Conservation (phyloP, 2,329 filamentous ascomycete species). For the Pseudofabraea citricarpa region DNA sequence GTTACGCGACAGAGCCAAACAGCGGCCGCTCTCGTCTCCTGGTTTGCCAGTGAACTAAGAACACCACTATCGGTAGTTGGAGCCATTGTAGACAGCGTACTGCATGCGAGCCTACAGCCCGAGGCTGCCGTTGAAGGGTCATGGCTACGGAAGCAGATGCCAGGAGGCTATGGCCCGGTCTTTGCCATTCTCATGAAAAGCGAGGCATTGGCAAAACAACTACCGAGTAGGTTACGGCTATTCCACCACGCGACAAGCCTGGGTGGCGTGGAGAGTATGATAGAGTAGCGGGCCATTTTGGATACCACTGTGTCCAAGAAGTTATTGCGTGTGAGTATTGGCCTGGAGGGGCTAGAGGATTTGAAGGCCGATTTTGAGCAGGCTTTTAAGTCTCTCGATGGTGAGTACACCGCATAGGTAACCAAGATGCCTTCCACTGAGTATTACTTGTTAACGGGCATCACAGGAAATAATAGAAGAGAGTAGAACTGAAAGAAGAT, state of each 20-base stretch:
- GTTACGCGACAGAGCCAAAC: slow-evolving; percentile 72
- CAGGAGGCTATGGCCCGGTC: slow-evolving; percentile 81
- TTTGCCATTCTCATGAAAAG: slow-evolving; percentile 69
- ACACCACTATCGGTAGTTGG: slow-evolving; percentile 38
- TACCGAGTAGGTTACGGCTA: slow-evolving; percentile 74
- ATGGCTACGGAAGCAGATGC: slow-evolving; percentile 88
- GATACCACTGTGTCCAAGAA: slow-evolving; percentile 68
- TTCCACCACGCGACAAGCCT: slow-evolving; percentile 96
- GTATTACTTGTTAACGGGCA: too few species aligned
- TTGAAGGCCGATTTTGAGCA: slow-evolving; percentile 68
- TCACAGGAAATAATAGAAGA: too few species aligned
- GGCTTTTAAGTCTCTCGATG: slow-evolving; percentile 46
- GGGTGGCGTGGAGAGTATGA: slow-evolving; percentile 89
- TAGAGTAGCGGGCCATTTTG: slow-evolving; percentile 93
- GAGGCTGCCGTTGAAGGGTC: slow-evolving; percentile 54
- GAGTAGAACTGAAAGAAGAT: too few species aligned
- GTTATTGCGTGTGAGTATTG: slow-evolving; percentile 77
- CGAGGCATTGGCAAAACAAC: slow-evolving; percentile 52
- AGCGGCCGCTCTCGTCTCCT: slow-evolving; percentile 64
- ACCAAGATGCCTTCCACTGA: too few species aligned
- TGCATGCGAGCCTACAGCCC: slow-evolving; percentile 77
- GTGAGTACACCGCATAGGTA: too few species aligned
- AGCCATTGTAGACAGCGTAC: slow-evolving; percentile 54
- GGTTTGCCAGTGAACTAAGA: slow-evolving; percentile 46
- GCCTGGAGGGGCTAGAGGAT: slow-evolving; percentile 84